phyloP scores from a whole-genome alignment of 1,139 yeast species.

The Sugiyamaella novakii region DNA sequence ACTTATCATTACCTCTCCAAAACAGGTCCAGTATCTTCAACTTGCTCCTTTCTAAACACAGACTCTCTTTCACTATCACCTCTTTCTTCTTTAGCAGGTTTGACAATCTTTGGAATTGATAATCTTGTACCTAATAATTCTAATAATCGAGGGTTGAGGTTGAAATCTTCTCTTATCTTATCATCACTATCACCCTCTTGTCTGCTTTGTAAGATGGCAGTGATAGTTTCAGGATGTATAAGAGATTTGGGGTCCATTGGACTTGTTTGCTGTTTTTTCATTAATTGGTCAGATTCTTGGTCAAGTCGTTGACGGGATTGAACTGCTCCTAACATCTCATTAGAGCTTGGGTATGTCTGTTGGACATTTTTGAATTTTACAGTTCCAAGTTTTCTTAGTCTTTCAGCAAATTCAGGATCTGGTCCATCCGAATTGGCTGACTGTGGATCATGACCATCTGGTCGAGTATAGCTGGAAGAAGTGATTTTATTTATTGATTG shows the following conservation, averaged over 20 bases:
- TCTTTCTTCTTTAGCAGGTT: background rate
- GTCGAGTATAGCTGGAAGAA: conserved; percentile 9
- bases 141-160: conserved; percentile 13
- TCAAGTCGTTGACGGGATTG: conserved; percentile 18
- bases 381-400: conserved; percentile 22
- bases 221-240: conserved; percentile 21
- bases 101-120: conserved; percentile 18
- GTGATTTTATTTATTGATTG: background rate
- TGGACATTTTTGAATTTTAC: conserved; percentile 19
- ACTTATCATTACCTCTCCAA: conserved; percentile 13
- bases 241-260: conserved; percentile 6
- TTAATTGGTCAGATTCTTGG: conserved; percentile 2
- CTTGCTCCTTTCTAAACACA: conserved; percentile 12
- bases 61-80: conserved; percentile 9
- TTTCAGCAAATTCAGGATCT: conserved; percentile 22
- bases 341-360: conserved; percentile 11
- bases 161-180: conserved; percentile 18
- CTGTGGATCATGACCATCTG: conserved; percentile 21
- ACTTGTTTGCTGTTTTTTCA: conserved; percentile 3
- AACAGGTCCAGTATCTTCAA: conserved; percentile 15
- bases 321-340: conserved; percentile 25
- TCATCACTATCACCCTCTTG: conserved; percentile 18
- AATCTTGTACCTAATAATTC: conserved; percentile 16
- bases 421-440: conserved; percentile 5
- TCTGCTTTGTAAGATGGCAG: conserved; percentile 22